Base-by-base conservation (phyloP, 306 rosid genomes). In the Spatholobus suberectus region DNA sequence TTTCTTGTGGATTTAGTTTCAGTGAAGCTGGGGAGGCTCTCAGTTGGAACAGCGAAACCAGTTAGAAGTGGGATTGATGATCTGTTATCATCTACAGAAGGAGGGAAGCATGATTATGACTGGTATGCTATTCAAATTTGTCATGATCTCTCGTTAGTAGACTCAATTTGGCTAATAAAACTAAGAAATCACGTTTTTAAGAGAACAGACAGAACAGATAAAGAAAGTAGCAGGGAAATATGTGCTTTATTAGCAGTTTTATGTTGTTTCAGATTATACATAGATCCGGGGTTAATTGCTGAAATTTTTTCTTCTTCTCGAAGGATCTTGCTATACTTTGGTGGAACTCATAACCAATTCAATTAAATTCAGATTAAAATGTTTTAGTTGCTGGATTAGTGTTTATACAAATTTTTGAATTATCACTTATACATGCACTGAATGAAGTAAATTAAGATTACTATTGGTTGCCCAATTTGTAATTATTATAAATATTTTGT, bases 61-160 rank as follows among this genome's bases (percentile, higher is more conserved):
- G 85, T 82, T 3, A 89, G 87, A 82, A 90, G 75, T 76, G 98
- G 96, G 68, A 92, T 92, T 74, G 98, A 93, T 46, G 99, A 96
- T 90, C 88, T 93, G 70, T 38, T 96, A 69, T 88, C 99, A 26
- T 86, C 97, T 38, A 35, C 94, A 1, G 98, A 94, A 24, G 95
- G 94, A 80, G 99, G 99, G 71, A 96, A 96, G 79, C 94, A 96
- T 81, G 99, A 96, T 79, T 96, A 93, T 46, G 99, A 96, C 68
- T 96, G 99, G 99, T 96, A 83, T 41, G 43, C 73, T 35, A 46
- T 66, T 68, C 73, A 40, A 69, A 69, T 69, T 67, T 57, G 6
- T 44, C 51, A 18, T 41, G 59, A 37, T 70, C 37, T 63, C 20
- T 32, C 8, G 8, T 18, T 63, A 17, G 59, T 49, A 37, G 44